phyloP scores from a whole-genome alignment of 1,284 basidiomycete genomes.

The Tilletia horrida region DNA sequence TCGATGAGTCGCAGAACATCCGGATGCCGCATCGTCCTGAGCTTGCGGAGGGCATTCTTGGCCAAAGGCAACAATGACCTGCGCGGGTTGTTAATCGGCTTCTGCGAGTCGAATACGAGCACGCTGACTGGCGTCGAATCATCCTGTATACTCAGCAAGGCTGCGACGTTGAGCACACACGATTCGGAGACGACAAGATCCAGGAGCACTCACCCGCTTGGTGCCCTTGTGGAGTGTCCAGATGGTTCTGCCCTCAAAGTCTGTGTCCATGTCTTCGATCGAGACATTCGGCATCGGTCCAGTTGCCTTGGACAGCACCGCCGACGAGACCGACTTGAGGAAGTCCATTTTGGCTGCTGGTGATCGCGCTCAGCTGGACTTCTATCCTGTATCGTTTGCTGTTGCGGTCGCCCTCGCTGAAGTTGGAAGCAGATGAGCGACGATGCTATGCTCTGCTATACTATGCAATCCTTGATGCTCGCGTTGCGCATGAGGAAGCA shows the following conservation, averaged over 20 bases:
- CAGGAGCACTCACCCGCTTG: constrained; percentile 67
- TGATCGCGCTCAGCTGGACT: no score
- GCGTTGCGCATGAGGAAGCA: no score
- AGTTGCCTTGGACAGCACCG: constrained; percentile 75
- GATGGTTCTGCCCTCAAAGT: constrained; percentile 67
- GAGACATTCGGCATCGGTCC: constrained; percentile 84
- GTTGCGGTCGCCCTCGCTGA: no score
- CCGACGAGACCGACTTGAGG: constrained; percentile 74
- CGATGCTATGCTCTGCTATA: no score
- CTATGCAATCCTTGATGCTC: no score
- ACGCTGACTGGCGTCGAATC: constrained; percentile 63
- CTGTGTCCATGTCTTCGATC: constrained; percentile 71
- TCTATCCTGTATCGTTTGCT: no score
- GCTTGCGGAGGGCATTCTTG: constrained; percentile 83
- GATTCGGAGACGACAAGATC: neutral
- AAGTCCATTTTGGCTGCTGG: constrained; percentile 67
- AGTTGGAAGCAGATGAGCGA: no score
- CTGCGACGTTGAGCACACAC: neutral
- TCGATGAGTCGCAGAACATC: constrained; percentile 87
- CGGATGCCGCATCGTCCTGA: constrained; percentile 87
- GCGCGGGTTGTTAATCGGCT: constrained; percentile 29
- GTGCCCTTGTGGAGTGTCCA: constrained; percentile 84
- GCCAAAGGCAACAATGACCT: constrained; percentile 64
- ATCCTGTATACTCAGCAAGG: constrained; percentile 58
- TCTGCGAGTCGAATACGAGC: constrained; percentile 44